Evolutionary conservation across 495 filamentous ascomycete genomes (phyloP), one percentile per base, ranked within the genome.

Genomic region (Chaetomidium leptoderma): DNA sequence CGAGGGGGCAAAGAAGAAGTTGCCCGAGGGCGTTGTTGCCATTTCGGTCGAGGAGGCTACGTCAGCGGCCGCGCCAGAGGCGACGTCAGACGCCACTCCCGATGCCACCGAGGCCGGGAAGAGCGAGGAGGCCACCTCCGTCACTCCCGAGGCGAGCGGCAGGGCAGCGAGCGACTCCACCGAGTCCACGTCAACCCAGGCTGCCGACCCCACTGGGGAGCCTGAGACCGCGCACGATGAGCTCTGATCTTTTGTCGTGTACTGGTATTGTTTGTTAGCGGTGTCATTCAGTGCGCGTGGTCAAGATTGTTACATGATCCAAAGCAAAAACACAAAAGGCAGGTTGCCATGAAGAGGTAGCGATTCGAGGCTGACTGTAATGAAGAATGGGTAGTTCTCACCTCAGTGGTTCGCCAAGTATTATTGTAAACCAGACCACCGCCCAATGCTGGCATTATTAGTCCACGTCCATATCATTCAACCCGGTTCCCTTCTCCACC

Each of bases 1-100:
- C 44, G 95, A 96, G 63, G 87, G 87, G 6, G 69, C 79, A 21
- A 96, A 92, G 78, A 80, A 85, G 69, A 89, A 86, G 75, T 63
- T 97, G 39, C 91, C 92, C 5, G 88, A 86, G 44, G 85, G 81
- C 10, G 60, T 96, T 37, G 71, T 96, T 36, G 80, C 78, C 9
- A 67, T 89, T 53, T 65, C 86, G 27, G 79, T 72, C 24, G 79
- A 82, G 61, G 68, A 80, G 59, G 35, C 56, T 27, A 57, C 66
- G 24, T 48, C 71, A 30, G 70, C 66, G 52, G 63, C 73, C 48
- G 68, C 70, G 13, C 67, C 69, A 7, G 77, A 78, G 61, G 63
- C 63, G 7, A 60, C 67, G 14, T 43, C 69, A 2, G 72, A 69
- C 24, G 59, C 64, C 3, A 75, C 74, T 7, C 69, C 74, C n/a